Evolutionary conservation across 78 protist genomes (phyloP).

Genomic region (Dictyostelium capitatum): DNA sequence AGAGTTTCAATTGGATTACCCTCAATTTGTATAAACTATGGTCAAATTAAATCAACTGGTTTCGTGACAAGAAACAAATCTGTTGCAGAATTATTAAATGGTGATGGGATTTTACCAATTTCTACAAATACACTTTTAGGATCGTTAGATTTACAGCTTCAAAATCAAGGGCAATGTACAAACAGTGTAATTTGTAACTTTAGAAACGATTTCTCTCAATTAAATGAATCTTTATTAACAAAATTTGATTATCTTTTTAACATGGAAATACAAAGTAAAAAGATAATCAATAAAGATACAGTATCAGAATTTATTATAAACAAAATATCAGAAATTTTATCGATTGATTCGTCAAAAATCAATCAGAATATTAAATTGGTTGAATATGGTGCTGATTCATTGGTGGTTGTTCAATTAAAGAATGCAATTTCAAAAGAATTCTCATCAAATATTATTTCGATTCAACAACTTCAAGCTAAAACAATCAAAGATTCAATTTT

Average conservation of each 20-base stretch:
- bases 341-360: conserved; percentile 2
- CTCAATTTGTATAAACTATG: conserved; percentile 28
- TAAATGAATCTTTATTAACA: neutral
- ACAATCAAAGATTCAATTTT: too few species aligned
- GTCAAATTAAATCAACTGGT: conserved; percentile 26
- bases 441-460: too few species aligned
- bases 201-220: neutral
- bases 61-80: conserved; percentile 11
- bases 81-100: neutral
- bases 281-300: too few species aligned
- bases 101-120: neutral
- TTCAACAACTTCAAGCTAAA: too few species aligned
- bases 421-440: too few species aligned
- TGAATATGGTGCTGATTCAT: neutral
- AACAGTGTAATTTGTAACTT: neutral
- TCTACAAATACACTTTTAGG: neutral
- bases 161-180: neutral
- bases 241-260: neutral
- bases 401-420: neutral
- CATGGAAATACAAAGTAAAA: neutral
- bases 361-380: neutral
- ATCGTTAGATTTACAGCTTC: neutral
- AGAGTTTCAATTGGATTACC: conserved; percentile 50
- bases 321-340: neutral
- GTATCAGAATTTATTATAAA: neutral